A percentile compares a stretch with the other conserved stretches of the same genome.
Evolutionary conservation across 805 yeast species (phyloP).

Genomic region (Starmerella ratchasimensis): DNA sequence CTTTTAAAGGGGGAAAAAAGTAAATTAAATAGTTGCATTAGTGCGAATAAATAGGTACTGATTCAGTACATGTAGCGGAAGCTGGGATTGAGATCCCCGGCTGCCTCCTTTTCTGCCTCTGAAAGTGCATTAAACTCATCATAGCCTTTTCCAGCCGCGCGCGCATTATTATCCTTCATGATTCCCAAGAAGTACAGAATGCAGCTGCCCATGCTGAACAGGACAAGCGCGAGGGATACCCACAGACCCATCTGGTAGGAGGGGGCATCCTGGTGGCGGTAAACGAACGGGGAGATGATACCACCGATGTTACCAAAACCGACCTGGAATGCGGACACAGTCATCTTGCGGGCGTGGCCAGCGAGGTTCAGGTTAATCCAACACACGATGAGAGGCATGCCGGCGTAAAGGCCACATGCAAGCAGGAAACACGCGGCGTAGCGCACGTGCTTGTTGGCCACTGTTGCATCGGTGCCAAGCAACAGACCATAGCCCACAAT

Average conservation of each 20-base stretch:
- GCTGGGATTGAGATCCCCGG: conserved; percentile 26
- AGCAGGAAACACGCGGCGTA: conserved; percentile 53
- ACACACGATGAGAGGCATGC: conserved; percentile 58
- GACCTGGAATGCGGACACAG: conserved; percentile 47
- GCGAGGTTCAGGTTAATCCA: conserved; percentile 51
- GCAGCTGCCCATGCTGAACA: conserved; percentile 31
- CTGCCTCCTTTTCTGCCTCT: conserved; percentile 16
- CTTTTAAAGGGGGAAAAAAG: not conserved
- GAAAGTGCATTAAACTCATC: conserved; percentile 19
- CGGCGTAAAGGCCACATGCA: conserved; percentile 45
- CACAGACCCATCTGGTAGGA: conserved; percentile 41
- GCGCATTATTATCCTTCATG: conserved; percentile 21
- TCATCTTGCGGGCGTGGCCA: conserved; percentile 48
- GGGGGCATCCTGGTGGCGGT: conserved; percentile 45
- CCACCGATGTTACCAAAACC: conserved; percentile 69
- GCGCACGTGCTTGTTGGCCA: conserved; percentile 30
- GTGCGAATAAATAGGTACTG: not conserved
- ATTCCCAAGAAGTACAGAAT: conserved; percentile 28
- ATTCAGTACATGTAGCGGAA: conserved; percentile 24
- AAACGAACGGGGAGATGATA: conserved; percentile 47
- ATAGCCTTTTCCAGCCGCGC: conserved; percentile 20
- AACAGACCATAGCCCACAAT: conserved; percentile 45
- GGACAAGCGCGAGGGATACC: conserved; percentile 36
- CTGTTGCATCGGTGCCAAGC: conserved; percentile 31
- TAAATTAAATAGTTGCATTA: not conserved